A percentile compares a stretch with the other conserved stretches of the same genome.
phyloP scores from a whole-genome alignment of 345 rosid genomes.

The Brassica napus region DNA sequence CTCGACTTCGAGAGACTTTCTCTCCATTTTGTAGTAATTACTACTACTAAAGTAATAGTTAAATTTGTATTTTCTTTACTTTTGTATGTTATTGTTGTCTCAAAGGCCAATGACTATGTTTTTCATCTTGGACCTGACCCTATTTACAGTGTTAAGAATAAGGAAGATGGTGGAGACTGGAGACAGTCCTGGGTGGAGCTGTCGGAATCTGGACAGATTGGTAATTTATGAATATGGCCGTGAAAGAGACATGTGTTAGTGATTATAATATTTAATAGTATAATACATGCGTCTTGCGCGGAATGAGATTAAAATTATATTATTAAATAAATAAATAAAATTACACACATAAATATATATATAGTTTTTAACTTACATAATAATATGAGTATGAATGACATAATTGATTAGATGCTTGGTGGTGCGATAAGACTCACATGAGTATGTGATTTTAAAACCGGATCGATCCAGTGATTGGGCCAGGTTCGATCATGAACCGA shows the following conservation, averaged over 20 bases:
- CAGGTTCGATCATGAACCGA: no score
- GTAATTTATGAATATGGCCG: conserved; percentile 25
- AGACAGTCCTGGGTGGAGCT: background rate
- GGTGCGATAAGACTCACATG: no score
- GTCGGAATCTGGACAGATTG: conserved; percentile 36
- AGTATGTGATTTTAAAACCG: no score
- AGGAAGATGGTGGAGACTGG: conserved; percentile 8
- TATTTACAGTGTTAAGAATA: conserved; percentile 34
- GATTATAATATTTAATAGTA: background rate
- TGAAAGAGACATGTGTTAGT: conserved; percentile 23
- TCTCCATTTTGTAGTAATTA: conserved; percentile 31
- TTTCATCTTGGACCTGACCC: conserved; percentile 11
- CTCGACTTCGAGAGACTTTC: conserved; percentile 41
- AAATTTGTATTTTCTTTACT: background rate
- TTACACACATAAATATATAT: no score
- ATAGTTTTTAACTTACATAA: no score
- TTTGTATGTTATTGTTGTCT: background rate
- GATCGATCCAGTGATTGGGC: no score
- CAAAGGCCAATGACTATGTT: conserved; percentile 26
- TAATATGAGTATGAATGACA: no score
- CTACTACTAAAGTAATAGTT: background rate
- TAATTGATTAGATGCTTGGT: no score
- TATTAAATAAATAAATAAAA: no score
- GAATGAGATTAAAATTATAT: no score
- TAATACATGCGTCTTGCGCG: no score